A percentile compares a stretch with the other conserved stretches of the same genome.
Conservation (phyloP, 2,329 filamentous ascomycete species). For the Paecilomyces sp. region DNA sequence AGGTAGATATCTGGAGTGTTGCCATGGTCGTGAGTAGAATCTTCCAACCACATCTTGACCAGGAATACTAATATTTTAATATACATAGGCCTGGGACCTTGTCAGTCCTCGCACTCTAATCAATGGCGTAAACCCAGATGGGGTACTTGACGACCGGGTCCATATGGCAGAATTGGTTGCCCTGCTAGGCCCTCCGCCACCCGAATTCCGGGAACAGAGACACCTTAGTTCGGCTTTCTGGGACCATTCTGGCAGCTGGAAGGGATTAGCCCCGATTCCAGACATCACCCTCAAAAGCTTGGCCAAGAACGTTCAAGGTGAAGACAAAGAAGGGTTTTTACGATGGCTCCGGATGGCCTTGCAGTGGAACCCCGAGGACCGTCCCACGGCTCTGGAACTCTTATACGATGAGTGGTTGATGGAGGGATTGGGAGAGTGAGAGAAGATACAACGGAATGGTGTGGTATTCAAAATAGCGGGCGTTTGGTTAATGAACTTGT, state of each 20-base stretch:
- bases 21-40: not conserved
- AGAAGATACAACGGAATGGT: too few species aligned
- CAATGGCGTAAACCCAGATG: not conserved
- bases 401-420: constrained; percentile 33
- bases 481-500: too few species aligned
- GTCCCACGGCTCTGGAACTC: constrained; percentile 25
- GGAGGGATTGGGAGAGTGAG: constrained; percentile 4
- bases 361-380: constrained; percentile 18
- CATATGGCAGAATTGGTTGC: not conserved
- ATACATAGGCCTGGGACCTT: not conserved
- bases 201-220: not conserved
- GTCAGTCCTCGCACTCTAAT: not conserved
- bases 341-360: constrained; percentile 20
- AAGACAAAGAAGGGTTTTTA: constrained; percentile 18
- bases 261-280: constrained; percentile 11
- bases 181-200: not conserved
- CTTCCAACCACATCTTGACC: not conserved
- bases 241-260: constrained; percentile 12
- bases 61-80: too few species aligned
- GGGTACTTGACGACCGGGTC: not conserved
- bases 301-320: constrained; percentile 15
- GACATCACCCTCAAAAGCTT: constrained; percentile 11
- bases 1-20: not conserved
- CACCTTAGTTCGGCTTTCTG: not conserved
- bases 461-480: too few species aligned